Evolutionary conservation across 768 basidiomycete genomes (phyloP).

Genomic region (Rhodotorula babjevae): DNA sequence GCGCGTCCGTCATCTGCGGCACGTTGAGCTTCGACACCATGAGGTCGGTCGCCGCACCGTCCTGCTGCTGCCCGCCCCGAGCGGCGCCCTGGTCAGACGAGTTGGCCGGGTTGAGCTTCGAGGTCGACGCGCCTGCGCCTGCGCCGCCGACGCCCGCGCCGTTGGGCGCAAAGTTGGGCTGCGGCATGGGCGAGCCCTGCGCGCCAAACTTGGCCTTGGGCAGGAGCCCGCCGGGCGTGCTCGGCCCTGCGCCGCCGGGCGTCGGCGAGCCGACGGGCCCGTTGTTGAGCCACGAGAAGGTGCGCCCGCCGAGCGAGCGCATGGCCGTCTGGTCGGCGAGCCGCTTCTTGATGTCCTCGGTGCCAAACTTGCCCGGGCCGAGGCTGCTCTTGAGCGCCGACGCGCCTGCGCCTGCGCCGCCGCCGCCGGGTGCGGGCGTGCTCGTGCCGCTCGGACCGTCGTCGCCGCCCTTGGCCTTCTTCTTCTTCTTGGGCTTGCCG

Average conservation of each 20-base stretch:
- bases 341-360: conserved; percentile 84
- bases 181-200: conserved; percentile 3
- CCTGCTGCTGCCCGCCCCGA: conserved; percentile 63
- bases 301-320: conserved; percentile 70
- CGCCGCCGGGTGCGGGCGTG: conserved; percentile 46
- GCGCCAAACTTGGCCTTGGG: conserved; percentile 34
- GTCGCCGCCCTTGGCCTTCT: conserved; percentile 64
- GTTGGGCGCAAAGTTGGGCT: conserved; percentile 37
- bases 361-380: conserved; percentile 68
- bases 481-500: conserved; percentile 54
- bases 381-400: conserved; percentile 39
- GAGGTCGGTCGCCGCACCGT: conserved; percentile 48
- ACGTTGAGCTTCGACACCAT: conserved; percentile 16
- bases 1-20: conserved; percentile 51
- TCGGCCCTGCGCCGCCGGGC: conserved; percentile 8
- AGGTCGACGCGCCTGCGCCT: conserved; percentile 3
- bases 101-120: conserved; percentile 27
- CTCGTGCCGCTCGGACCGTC: conserved; percentile 11
- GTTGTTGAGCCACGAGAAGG: conserved; percentile 84
- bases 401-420: conserved; percentile 54
- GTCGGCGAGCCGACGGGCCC: conserved; percentile 44
- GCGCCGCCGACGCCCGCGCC: conserved; percentile 36
- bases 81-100: conserved; percentile 45
- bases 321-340: conserved; percentile 84
- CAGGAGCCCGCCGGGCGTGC: conserved; percentile 26